Evolutionary conservation across 176 grass and related monocot genomes (phyloP).

Genomic region (Avena atlantica): DNA sequence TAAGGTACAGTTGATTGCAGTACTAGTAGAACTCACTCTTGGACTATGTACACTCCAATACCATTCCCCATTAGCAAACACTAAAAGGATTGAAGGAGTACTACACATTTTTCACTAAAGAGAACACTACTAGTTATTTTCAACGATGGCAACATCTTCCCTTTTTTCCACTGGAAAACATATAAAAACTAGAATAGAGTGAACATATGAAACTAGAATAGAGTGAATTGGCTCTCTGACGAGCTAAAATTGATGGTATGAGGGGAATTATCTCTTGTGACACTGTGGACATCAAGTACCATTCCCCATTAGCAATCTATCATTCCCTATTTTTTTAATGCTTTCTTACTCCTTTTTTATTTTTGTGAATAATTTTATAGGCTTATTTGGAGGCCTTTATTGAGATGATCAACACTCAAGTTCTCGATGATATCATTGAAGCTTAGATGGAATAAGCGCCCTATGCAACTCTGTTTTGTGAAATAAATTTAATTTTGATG

Average conservation of each 20-base stretch:
- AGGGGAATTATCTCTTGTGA: slow-evolving; percentile 1
- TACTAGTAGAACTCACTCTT: background rate
- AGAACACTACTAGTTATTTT: background rate
- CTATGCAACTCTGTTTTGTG: too few species aligned
- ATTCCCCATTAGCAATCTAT: slow-evolving; percentile 13
- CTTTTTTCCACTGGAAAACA: background rate
- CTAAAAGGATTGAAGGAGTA: background rate
- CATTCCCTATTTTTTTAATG: too few species aligned
- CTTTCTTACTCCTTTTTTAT: too few species aligned
- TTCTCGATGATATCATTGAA: too few species aligned
- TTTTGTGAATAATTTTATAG: too few species aligned
- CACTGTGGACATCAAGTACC: background rate
- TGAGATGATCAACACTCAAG: too few species aligned
- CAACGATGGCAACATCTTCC: background rate
- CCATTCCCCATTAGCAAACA: background rate
- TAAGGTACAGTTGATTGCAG: slow-evolving; percentile 1
- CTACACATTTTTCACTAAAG: background rate
- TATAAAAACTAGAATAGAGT: background rate
- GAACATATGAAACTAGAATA: background rate
- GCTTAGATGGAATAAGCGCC: too few species aligned
- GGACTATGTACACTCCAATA: slow-evolving; percentile 14
- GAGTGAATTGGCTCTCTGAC: slow-evolving; percentile 3
- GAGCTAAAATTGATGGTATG: background rate
- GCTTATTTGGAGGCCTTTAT: too few species aligned
- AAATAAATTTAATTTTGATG: too few species aligned